Conservation (phyloP, 2,329 filamentous ascomycete species). For the Conoideocrella luteorostrata region DNA sequence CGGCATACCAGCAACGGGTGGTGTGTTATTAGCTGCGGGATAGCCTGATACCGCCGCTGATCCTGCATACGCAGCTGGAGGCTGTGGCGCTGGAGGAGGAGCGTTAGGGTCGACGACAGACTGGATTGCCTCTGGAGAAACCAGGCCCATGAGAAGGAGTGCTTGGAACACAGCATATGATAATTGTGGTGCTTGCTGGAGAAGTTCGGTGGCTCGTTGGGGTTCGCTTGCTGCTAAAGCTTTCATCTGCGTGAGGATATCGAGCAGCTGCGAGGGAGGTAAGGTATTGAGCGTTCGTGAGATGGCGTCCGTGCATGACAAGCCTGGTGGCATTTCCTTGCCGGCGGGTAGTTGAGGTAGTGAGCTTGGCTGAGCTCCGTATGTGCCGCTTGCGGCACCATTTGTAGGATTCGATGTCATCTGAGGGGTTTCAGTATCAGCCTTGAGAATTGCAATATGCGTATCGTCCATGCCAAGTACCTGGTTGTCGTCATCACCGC, state of each 20-base stretch:
- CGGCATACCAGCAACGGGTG: constrained; percentile 37
- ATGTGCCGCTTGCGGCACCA: constrained; percentile 22
- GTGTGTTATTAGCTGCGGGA: constrained; percentile 38
- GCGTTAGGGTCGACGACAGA: constrained; percentile 65
- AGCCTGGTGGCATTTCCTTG: constrained; percentile 72
- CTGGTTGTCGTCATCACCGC: constrained; percentile 48
- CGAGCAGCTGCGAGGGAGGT: constrained; percentile 81
- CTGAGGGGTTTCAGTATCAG: constrained; percentile 1
- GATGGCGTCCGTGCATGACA: constrained; percentile 85
- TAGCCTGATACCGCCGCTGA: constrained; percentile 29
- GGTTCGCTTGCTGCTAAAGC: constrained; percentile 77
- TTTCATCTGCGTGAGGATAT: constrained; percentile 94
- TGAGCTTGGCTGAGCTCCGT: constrained; percentile 36
- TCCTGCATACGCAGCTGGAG: constrained; percentile 25
- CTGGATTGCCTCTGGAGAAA: constrained; percentile 76
- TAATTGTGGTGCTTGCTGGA: constrained; percentile 85
- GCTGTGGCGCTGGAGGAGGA: constrained; percentile 27
- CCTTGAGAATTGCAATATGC: no score
- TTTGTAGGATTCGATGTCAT: constrained; percentile 24
- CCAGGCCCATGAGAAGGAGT: constrained; percentile 83
- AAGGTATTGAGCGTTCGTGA: constrained; percentile 84
- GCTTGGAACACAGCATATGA: constrained; percentile 94
- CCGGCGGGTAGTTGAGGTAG: constrained; percentile 80
- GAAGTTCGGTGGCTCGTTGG: constrained; percentile 73
- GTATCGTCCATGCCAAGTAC: constrained; percentile 6